Percentiles rank a stretch among this genome's conserved stretches.
phyloP scores from a whole-genome alignment of 805 yeast species.

The Sugiyamaella floridensis region DNA sequence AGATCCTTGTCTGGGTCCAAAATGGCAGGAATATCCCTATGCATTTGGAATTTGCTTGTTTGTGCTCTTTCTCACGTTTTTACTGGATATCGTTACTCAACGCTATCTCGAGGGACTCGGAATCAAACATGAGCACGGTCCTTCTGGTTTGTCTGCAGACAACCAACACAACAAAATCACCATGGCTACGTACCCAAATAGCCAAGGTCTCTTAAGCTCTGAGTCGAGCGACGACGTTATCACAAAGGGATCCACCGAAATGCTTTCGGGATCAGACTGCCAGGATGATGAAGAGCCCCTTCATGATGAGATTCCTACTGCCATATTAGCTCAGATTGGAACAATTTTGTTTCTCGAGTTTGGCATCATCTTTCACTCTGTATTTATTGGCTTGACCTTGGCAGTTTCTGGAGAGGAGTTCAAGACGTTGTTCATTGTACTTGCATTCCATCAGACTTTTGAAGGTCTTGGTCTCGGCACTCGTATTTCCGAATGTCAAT shows the following conservation, averaged over 20 bases:
- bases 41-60: conserved; percentile 48
- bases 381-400: conserved; percentile 70
- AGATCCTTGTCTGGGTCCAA: conserved; percentile 14
- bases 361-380: conserved; percentile 77
- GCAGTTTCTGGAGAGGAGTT: conserved; percentile 77
- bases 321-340: conserved; percentile 29
- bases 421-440: conserved; percentile 56
- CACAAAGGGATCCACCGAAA: background rate
- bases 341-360: conserved; percentile 61
- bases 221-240: background rate
- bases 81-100: conserved; percentile 17
- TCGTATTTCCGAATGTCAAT: conserved; percentile 57
- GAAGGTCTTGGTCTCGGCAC: conserved; percentile 85
- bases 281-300: background rate
- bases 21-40: conserved; percentile 50
- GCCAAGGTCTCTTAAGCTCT: background rate
- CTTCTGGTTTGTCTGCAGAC: conserved; percentile 9
- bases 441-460: conserved; percentile 56
- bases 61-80: conserved; percentile 34
- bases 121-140: conserved; percentile 20
- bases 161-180: background rate
- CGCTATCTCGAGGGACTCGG: conserved; percentile 14
- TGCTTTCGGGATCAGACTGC: background rate
- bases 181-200: background rate
- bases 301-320: background rate